Evolutionary conservation across 495 filamentous ascomycete species (phyloP).

Genomic region (Parathielavia hyrcaniae): DNA sequence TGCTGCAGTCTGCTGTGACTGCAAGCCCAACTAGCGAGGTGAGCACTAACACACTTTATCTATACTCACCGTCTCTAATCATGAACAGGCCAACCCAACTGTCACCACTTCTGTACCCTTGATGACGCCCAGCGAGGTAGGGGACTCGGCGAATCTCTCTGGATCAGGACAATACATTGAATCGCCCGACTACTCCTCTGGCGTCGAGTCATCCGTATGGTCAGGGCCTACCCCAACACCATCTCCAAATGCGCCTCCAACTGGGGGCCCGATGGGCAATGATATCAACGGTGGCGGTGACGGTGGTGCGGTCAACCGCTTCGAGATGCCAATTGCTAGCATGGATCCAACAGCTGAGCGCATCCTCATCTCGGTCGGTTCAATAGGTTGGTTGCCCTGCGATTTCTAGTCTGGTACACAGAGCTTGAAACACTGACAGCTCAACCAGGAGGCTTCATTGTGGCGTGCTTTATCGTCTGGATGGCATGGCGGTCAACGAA

Average conservation of each 20-base stretch:
- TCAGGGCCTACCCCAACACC: neutral
- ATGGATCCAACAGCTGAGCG: constrained; percentile 38
- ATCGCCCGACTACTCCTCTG: neutral
- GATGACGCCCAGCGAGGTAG: neutral
- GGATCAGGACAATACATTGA: neutral
- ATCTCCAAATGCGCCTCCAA: neutral
- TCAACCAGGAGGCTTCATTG: constrained; percentile 36
- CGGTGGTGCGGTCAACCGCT: constrained; percentile 13
- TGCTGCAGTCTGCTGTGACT: constrained; percentile 9
- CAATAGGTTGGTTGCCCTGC: constrained; percentile 39
- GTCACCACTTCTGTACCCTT: constrained; percentile 10
- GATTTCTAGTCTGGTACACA: neutral
- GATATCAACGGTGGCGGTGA: constrained; percentile 15
- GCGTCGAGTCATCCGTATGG: neutral
- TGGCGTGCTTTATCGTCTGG: constrained; percentile 39
- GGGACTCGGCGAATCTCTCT: neutral
- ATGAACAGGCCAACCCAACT: constrained; percentile 10
- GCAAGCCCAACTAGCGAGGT: constrained; percentile 14
- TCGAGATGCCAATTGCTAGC: constrained; percentile 13
- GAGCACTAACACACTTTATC: neutral
- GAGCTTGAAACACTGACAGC: constrained; percentile 5
- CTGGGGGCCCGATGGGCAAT: constrained; percentile 1
- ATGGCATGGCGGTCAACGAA: constrained; percentile 35
- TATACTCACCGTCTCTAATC: neutral
- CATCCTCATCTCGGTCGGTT: constrained; percentile 42